Conservation (phyloP, 257 asterid genomes). For the Gentiana dahurica region DNA sequence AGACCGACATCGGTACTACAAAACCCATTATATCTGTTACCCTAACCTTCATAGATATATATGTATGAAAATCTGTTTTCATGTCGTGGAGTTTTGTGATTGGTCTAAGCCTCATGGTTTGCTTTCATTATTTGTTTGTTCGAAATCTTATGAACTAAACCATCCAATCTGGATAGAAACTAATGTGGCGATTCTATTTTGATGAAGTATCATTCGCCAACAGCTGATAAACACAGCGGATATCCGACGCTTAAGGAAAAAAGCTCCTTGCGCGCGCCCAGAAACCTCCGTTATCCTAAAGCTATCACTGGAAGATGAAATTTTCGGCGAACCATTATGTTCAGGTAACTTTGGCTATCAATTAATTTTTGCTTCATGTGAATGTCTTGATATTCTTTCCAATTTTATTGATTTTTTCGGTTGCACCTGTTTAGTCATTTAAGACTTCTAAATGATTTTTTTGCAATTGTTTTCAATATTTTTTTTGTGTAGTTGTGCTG, state of each 20-base stretch:
- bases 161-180: slow-evolving; percentile 2
- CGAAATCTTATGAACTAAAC: not conserved
- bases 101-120: not conserved
- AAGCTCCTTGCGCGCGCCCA: slow-evolving; percentile 77
- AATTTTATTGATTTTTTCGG: not conserved
- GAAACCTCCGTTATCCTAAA: slow-evolving; percentile 62
- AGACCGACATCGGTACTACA: too few species aligned
- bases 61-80: too few species aligned
- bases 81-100: not conserved
- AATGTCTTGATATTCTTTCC: not conserved
- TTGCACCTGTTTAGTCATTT: not conserved
- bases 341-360: slow-evolving; percentile 36
- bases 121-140: not conserved
- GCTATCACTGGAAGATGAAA: slow-evolving; percentile 51
- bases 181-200: slow-evolving; percentile 16
- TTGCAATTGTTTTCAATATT: not conserved
- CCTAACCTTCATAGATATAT: too few species aligned
- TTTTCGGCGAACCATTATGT: slow-evolving; percentile 40
- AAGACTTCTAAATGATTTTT: not conserved
- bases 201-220: slow-evolving; percentile 53
- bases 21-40: too few species aligned
- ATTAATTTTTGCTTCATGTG: not conserved
- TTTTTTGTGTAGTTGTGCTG: not conserved
- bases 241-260: slow-evolving; percentile 74
- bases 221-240: slow-evolving; percentile 62